Percentiles rank a stretch among this genome's conserved stretches.
phyloP scores from a whole-genome alignment of 2,329 filamentous ascomycete species.

The Colletotrichum tanaceti region DNA sequence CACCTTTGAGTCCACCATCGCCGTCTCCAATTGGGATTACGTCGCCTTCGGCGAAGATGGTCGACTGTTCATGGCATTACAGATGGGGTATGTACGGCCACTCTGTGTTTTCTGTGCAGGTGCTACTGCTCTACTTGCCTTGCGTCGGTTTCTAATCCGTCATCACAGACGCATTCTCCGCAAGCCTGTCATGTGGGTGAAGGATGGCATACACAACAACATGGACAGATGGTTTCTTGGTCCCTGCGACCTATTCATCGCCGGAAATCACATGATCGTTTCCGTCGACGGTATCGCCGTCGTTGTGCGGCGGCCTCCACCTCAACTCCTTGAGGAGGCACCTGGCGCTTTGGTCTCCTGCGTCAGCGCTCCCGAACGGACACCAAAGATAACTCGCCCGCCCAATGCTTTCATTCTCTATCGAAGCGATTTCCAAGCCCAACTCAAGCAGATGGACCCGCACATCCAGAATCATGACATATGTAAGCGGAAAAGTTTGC shows the following conservation, averaged over 20 bases:
- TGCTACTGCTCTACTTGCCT: no score
- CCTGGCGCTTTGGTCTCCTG: slow-evolving; percentile 1
- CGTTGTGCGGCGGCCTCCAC: slow-evolving; percentile 26
- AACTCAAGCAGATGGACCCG: slow-evolving; percentile 44
- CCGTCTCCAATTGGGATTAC: slow-evolving; percentile 30
- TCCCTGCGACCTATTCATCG: slow-evolving; percentile 26
- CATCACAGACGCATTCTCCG: slow-evolving; percentile 18
- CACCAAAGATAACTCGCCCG: slow-evolving; percentile 43
- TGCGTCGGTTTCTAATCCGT: slow-evolving; percentile 1
- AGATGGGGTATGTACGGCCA: slow-evolving; percentile 24
- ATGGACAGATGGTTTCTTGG: slow-evolving; percentile 36
- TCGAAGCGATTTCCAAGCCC: slow-evolving; percentile 45
- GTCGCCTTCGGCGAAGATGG: slow-evolving; percentile 30
- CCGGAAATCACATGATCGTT: slow-evolving; percentile 33
- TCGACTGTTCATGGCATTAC: slow-evolving; percentile 33
- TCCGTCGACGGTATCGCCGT: slow-evolving; percentile 32
- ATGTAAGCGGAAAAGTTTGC: slow-evolving; percentile 44
- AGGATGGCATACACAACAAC: slow-evolving; percentile 30
- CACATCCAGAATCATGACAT: slow-evolving; percentile 47
- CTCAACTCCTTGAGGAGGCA: slow-evolving; percentile 20
- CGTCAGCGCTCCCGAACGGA: slow-evolving; percentile 22
- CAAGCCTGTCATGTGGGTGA: slow-evolving; percentile 36
- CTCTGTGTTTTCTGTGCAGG: background rate
- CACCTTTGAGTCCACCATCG: slow-evolving; percentile 31
- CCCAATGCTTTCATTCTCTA: slow-evolving; percentile 52